Conservation (phyloP, 2,329 filamentous ascomycete species). For the Albifimbria verrucaria region DNA sequence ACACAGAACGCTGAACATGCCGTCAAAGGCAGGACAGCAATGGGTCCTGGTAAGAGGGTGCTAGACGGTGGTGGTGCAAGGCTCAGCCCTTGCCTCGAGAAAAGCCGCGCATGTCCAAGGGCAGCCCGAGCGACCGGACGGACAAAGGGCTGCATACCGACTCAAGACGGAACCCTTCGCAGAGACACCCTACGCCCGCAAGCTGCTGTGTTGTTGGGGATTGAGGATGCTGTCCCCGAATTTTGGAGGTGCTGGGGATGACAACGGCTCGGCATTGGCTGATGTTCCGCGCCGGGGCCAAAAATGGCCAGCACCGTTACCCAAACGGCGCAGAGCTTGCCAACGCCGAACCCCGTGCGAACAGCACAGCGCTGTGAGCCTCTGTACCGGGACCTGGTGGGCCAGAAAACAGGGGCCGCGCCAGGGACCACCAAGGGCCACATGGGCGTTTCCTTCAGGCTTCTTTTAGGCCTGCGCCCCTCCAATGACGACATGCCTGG, state of each 20-base stretch:
- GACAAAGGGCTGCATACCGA: constrained; percentile 31
- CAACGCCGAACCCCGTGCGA: not conserved
- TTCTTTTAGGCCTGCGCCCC: too few species aligned
- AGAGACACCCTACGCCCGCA: not conserved
- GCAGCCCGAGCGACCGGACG: constrained; percentile 26
- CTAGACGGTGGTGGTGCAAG: not conserved
- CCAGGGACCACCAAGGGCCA: not conserved
- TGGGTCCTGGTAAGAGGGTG: constrained; percentile 1
- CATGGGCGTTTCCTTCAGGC: too few species aligned
- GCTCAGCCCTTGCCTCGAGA: constrained; percentile 8
- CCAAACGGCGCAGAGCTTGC: not conserved
- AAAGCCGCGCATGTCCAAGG: constrained; percentile 23
- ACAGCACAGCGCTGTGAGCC: too few species aligned
- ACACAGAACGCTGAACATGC: constrained; percentile 18
- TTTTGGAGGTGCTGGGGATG: too few species aligned
- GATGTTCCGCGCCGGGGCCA: not conserved
- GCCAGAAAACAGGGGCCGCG: too few species aligned
- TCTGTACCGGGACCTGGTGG: too few species aligned
- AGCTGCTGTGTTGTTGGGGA: too few species aligned
- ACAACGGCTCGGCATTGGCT: not conserved
- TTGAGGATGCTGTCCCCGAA: too few species aligned
- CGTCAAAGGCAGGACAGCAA: constrained; percentile 10
- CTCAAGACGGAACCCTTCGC: not conserved
- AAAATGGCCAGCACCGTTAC: not conserved
- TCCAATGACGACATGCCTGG: not conserved